A percentile compares a stretch with the other conserved stretches of the same genome.
phyloP scores from a whole-genome alignment of 345 rosid species.

The Pistacia vera region DNA sequence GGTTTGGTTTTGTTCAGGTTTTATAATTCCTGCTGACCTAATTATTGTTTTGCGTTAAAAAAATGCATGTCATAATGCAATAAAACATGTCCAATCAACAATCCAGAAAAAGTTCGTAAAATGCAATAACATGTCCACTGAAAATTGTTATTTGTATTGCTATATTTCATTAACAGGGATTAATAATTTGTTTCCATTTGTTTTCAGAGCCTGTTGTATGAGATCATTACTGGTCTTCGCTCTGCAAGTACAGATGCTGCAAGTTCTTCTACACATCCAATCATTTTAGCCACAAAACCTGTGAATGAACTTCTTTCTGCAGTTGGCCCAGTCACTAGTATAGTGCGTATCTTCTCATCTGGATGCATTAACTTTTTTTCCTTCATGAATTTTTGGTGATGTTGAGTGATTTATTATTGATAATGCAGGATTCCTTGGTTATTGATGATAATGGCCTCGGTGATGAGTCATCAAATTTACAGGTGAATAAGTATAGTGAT shows the following conservation, averaged over 20 bases:
- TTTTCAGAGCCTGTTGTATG: conserved; percentile 71
- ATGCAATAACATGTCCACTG: too few species aligned
- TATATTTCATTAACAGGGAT: neutral
- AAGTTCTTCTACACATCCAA: conserved; percentile 79
- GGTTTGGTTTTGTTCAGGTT: neutral
- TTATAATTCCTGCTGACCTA: neutral
- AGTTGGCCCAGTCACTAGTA: conserved; percentile 43
- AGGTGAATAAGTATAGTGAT: conserved; percentile 42
- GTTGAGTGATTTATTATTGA: conserved; percentile 14
- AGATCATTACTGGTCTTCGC: conserved; percentile 77
- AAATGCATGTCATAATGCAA: neutral
- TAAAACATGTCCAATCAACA: neutral
- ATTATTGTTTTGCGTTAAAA: neutral
- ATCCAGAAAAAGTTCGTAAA: too few species aligned
- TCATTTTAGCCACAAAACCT: conserved; percentile 56
- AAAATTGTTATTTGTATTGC: neutral
- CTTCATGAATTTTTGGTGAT: conserved; percentile 2
- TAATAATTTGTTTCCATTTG: conserved; percentile 21
- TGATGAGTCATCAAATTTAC: conserved; percentile 43
- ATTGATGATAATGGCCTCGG: conserved; percentile 32
- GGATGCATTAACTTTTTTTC: conserved; percentile 1
- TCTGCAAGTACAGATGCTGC: conserved; percentile 63
- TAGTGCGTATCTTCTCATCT: conserved; percentile 30
- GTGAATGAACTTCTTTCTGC: conserved; percentile 67
- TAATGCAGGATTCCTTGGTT: conserved; percentile 44